Percentiles rank a stretch among this genome's conserved stretches.
phyloP scores from a whole-genome alignment of 2,329 filamentous ascomycete species.

The Phaeosphaeriaceae sp. region DNA sequence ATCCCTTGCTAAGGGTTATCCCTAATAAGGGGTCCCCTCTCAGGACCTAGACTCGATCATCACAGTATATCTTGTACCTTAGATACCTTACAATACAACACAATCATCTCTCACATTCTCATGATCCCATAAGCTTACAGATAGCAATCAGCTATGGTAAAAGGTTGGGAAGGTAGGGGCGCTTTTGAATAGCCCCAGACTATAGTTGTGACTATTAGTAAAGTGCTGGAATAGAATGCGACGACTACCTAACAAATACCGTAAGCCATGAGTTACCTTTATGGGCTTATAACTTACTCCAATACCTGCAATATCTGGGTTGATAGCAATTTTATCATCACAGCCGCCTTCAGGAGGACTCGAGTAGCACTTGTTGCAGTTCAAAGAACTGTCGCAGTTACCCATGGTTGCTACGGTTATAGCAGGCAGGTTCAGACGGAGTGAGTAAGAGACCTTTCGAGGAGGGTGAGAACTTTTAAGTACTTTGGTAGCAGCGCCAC shows the following conservation, averaged over 20 bases:
- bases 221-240: background rate
- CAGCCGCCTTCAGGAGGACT: background rate
- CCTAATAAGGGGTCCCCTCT: too few relatives aligned
- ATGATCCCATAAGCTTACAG: too few relatives aligned
- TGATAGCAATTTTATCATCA: slow-evolving; percentile 1
- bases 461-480: too few relatives aligned
- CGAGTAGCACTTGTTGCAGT: slow-evolving; percentile 11
- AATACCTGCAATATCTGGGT: slow-evolving; percentile 9
- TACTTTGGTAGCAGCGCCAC: too few relatives aligned
- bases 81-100: too few relatives aligned
- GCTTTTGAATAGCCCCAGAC: background rate
- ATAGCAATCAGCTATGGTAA: background rate
- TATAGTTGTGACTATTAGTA: background rate
- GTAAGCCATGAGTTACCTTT: background rate
- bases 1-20: too few relatives aligned
- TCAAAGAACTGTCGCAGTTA: slow-evolving; percentile 8
- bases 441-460: too few relatives aligned
- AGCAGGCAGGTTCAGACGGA: too few relatives aligned
- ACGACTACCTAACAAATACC: background rate
- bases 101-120: too few relatives aligned
- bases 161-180: background rate
- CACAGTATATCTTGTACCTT: too few relatives aligned
- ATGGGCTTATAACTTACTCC: slow-evolving; percentile 1
- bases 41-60: too few relatives aligned
- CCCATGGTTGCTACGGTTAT: too few relatives aligned